Base-by-base conservation (phyloP, 371 early-diverging fungal species). In the Chytridiales sp. region DNA sequence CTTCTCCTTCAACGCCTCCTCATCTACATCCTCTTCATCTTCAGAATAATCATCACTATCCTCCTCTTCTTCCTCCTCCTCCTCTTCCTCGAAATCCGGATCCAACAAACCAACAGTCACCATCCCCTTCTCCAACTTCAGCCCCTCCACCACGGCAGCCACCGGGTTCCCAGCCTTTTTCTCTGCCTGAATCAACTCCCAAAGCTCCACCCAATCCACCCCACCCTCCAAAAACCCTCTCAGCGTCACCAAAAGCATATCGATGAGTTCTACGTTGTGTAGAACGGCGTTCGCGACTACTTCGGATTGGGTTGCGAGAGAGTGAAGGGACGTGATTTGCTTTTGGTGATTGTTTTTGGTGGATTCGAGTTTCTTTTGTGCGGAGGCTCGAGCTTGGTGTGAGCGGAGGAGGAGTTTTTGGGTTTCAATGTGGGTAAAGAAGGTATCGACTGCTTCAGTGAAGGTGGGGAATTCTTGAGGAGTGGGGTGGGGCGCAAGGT, bases 181-280 rank as follows among this genome's bases (percentile, higher is more conserved):
- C 67, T 97, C 95, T 39, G 92, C 91, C 36, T 79, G 71, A 1
- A 98, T 87, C 24, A 95, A 73, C 59, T 90, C 89, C 43, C 86
- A 85, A 1, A 98, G 72, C 67, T 97, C 96, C 56, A 79, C 80
- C 99, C 99, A 98, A 73, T 94, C 96, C 88, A 97, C 93, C 6
- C 93, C 94, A 30, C 87, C 82, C 9, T 93, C 95, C 4, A 97
- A 80, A 32, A 91, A 90, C 64, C 85, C 85, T 13, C 93, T 85
- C 53, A 96, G 85, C 38, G 94, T 87, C 41, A 83, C 69, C 43
- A 98, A 85, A 1, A 92, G 86, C 40, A 87, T 87, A 59, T 97
- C 97, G 0, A 95, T 92, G 63, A 85, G 70, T 44, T 87, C 85
- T 40, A 91, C 68, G 66, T 93, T 92, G 27, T 69, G 57, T 62